These are phyloP conservation scores for Pseudocercospora vitis DNA, from an alignment of 2,329 filamentous ascomycete genomes.

Conservation along the genomic window DNA sequence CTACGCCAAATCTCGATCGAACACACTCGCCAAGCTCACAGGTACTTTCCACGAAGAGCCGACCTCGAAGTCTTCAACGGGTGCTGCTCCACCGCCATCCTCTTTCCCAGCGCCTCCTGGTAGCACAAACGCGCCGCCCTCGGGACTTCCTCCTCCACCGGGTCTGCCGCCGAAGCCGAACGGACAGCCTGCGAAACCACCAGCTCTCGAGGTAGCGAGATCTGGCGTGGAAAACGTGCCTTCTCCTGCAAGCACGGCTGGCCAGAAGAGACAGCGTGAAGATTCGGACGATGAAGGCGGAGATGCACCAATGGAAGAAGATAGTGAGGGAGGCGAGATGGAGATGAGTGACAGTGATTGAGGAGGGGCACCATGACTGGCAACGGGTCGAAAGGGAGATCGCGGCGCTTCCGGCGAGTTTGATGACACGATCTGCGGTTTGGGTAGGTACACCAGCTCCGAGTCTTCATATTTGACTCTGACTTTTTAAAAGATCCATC, in stretches of 20 bases:
- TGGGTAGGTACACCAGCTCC: constrained; percentile 10
- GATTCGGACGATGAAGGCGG: constrained; percentile 38
- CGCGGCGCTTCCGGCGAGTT: neutral
- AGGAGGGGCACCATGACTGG: constrained; percentile 6
- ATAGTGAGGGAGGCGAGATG: constrained; percentile 58
- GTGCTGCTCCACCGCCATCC: constrained; percentile 26
- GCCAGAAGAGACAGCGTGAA: constrained; percentile 54
- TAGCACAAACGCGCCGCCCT: constrained; percentile 32
- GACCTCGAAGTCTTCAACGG: constrained; percentile 45
- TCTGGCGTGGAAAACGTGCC: constrained; percentile 49
- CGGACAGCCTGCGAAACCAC: constrained; percentile 26
- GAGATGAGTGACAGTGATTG: constrained; percentile 69
- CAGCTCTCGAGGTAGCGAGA: constrained; percentile 39
- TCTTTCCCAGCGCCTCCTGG: constrained; percentile 37
- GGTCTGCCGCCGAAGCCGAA: constrained; percentile 31
- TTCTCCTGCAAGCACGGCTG: constrained; percentile 48
- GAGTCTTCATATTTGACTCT: constrained; percentile 16
- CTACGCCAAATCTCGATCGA: constrained; percentile 86
- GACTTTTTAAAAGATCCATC: constrained; percentile 23
- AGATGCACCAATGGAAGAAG: constrained; percentile 46
- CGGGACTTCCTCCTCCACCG: constrained; percentile 28
- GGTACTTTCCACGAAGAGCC: constrained; percentile 71
- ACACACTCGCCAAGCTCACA: constrained; percentile 86
- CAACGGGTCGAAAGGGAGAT: neutral
- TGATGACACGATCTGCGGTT: neutral